Conservation (phyloP, 2,329 filamentous ascomycete genomes). For the Verticillium longisporum region DNA sequence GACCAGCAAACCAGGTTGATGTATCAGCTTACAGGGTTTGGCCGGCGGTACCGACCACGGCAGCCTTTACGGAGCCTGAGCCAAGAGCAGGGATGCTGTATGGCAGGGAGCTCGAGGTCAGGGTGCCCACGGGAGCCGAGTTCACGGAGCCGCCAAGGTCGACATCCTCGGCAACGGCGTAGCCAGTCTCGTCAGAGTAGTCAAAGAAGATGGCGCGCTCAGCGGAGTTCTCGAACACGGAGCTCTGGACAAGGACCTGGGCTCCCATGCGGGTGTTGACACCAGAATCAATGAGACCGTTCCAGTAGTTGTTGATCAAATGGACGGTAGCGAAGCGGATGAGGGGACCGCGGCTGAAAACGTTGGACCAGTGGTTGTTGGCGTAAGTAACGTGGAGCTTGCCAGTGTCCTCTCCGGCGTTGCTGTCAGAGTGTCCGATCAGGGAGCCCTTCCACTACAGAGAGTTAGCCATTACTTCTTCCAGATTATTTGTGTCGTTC, state of each 20-base stretch:
- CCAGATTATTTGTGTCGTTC: background rate
- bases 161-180: constrained; percentile 29
- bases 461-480: background rate
- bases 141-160: constrained; percentile 35
- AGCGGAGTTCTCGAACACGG: constrained; percentile 36
- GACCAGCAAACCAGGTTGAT: background rate
- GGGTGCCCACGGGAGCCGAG: constrained; percentile 36
- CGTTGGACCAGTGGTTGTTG: constrained; percentile 55
- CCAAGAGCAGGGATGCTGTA: constrained; percentile 37
- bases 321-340: constrained; percentile 58
- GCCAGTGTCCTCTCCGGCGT: constrained; percentile 49
- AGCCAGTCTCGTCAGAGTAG: constrained; percentile 29
- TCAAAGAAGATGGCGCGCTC: constrained; percentile 21
- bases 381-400: constrained; percentile 52
- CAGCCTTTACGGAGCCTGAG: constrained; percentile 30
- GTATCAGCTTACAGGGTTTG: constrained; percentile 17
- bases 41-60: constrained; percentile 26
- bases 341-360: constrained; percentile 53
- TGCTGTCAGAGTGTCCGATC: constrained; percentile 54
- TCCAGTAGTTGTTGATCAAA: constrained; percentile 34
- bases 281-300: constrained; percentile 32
- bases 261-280: constrained; percentile 48
- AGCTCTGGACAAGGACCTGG: constrained; percentile 46
- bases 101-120: constrained; percentile 40
- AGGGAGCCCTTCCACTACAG: constrained; percentile 48